Percentiles rank a stretch among this genome's conserved stretches.
Conservation (phyloP, 495 filamentous ascomycete genomes). For the Peziza echinospora region DNA sequence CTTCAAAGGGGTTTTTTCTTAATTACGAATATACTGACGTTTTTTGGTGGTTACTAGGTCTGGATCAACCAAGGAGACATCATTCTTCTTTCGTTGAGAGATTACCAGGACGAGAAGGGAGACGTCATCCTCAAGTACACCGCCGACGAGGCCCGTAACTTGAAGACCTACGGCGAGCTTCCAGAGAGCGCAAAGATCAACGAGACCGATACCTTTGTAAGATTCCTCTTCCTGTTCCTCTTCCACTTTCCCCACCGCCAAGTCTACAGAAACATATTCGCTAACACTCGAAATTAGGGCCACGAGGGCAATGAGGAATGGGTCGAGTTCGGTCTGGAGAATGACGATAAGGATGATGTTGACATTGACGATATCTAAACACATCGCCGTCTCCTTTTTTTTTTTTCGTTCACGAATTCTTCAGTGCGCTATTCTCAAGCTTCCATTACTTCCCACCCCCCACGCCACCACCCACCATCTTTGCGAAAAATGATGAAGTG, state of each 20-base stretch:
- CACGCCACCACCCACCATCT: too few relatives aligned
- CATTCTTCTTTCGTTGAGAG: slow-evolving; percentile 85
- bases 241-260: too few relatives aligned
- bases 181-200: slow-evolving; percentile 98
- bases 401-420: not conserved
- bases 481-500: too few relatives aligned
- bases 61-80: slow-evolving; percentile 99
- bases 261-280: not conserved
- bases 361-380: slow-evolving; percentile 34
- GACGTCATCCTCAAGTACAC: slow-evolving; percentile 98
- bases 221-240: not conserved
- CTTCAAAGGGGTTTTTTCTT: too few relatives aligned
- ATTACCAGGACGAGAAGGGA: slow-evolving; percentile 98
- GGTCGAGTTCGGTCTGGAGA: slow-evolving; percentile 39
- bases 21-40: not conserved
- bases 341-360: slow-evolving; percentile 34
- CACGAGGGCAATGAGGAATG: slow-evolving; percentile 38
- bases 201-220: slow-evolving; percentile 75
- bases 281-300: slow-evolving; percentile 22
- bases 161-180: slow-evolving; percentile 92
- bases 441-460: too few relatives aligned
- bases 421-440: not conserved
- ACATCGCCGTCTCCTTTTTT: not conserved
- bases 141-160: slow-evolving; percentile 80
- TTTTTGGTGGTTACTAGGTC: slow-evolving; percentile 19